A percentile compares a stretch with the other conserved stretches of the same genome.
Evolutionary conservation across 1,139 yeast genomes (phyloP).

Genomic region (Suhomyces bokatorum): DNA sequence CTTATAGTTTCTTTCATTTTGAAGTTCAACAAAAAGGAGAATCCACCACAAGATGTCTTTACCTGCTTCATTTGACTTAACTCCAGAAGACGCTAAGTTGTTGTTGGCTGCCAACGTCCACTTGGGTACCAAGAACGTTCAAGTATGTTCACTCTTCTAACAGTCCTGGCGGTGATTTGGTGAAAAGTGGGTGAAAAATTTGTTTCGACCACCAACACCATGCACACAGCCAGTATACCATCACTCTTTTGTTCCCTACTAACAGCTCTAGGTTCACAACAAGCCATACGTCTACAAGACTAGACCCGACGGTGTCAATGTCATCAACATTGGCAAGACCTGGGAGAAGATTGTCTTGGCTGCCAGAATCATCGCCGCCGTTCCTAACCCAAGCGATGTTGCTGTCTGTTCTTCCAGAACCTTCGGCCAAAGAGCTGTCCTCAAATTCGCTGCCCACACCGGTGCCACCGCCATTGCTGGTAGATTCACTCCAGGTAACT

Average conservation of each 20-base stretch:
- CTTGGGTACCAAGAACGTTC: conserved; percentile 99
- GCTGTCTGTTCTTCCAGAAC: conserved; percentile 99
- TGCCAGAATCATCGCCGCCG: conserved; percentile 99
- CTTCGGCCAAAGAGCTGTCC: conserved; percentile 99
- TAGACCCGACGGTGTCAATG: conserved; percentile 99
- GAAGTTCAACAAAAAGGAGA: conserved; percentile 12
- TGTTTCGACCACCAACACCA: neutral
- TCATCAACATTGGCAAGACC: conserved; percentile 98
- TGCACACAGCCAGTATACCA: neutral
- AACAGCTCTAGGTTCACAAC: conserved; percentile 82
- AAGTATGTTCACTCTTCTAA: conserved; percentile 55
- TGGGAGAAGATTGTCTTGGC: conserved; percentile 99
- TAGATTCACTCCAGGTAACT: conserved; percentile 99
- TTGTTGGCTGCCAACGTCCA: conserved; percentile 99
- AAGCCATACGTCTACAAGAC: conserved; percentile 98
- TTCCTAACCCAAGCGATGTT: conserved; percentile 97
- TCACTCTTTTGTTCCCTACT: conserved; percentile 24
- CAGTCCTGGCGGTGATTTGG: conserved; percentile 19
- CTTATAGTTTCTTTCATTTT: conserved; percentile 13
- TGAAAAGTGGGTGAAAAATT: neutral
- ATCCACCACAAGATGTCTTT: conserved; percentile 58
- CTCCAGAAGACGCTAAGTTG: conserved; percentile 99
- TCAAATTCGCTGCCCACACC: conserved; percentile 99
- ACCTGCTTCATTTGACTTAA: conserved; percentile 87
- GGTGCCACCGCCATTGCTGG: conserved; percentile 99